These are phyloP conservation scores for Hymenoscyphus infarciens DNA, from an alignment of 2,329 filamentous ascomycete species.

Conservation along the genomic window DNA sequence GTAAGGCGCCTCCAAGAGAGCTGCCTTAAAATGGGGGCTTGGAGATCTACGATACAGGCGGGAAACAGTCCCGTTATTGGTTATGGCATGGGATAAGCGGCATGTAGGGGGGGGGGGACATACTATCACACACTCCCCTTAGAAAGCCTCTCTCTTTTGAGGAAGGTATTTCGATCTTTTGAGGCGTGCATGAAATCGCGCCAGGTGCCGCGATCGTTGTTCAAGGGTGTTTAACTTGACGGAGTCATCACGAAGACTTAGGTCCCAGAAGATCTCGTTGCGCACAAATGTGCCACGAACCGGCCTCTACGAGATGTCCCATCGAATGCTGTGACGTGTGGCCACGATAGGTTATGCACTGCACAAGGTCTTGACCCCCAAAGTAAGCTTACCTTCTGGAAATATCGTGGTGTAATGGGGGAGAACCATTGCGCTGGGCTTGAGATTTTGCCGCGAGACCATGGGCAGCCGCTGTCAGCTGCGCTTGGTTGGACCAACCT, in stretches of 20 bases:
- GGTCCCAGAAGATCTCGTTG: background rate
- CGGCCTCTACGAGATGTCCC: background rate
- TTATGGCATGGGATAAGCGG: background rate
- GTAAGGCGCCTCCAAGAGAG: background rate
- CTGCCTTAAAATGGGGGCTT: background rate
- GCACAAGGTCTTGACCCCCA: conserved; percentile 1
- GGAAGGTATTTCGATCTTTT: background rate
- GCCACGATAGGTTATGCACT: background rate
- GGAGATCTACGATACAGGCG: background rate
- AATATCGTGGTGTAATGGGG: background rate
- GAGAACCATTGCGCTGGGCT: background rate
- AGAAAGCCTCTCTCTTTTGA: background rate
- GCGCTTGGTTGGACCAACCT: background rate
- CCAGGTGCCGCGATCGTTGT: background rate
- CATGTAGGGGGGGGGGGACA: too few species aligned
- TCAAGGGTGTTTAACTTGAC: background rate
- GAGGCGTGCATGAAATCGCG: background rate
- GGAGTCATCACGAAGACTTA: background rate
- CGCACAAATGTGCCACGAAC: background rate
- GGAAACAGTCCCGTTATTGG: background rate
- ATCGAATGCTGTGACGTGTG: background rate
- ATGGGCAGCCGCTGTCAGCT: background rate
- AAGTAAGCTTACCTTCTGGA: background rate
- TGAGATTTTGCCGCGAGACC: background rate
- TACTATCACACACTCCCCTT: background rate